Evolutionary conservation across 2,329 filamentous ascomycete species (phyloP).

Genomic region (Scedosporium apiospermum): DNA sequence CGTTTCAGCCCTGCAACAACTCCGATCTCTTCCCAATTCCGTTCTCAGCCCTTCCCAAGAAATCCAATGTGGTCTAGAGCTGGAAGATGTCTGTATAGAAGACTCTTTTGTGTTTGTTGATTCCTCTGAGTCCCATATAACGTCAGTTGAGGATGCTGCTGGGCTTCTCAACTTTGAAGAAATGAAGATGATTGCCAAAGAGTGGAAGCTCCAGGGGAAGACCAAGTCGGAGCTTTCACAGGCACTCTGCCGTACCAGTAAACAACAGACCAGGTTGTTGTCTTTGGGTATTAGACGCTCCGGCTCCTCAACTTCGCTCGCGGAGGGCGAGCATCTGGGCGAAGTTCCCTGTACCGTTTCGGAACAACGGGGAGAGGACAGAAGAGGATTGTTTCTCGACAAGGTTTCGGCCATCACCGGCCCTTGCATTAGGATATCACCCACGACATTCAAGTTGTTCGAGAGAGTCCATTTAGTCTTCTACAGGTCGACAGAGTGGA

Average conservation of each 20-base stretch:
- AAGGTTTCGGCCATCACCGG: constrained; percentile 74
- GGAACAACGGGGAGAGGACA: constrained; percentile 40
- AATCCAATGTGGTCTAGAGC: constrained; percentile 19
- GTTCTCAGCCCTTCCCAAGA: constrained; percentile 12
- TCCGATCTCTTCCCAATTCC: constrained; percentile 41
- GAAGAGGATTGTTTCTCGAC: constrained; percentile 59
- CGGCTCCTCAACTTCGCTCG: constrained; percentile 17
- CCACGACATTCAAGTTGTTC: constrained; percentile 67
- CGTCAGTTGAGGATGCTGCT: constrained; percentile 72
- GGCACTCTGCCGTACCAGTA: constrained; percentile 64
- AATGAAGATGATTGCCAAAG: constrained; percentile 73
- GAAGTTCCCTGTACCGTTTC: neutral
- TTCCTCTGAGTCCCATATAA: constrained; percentile 62
- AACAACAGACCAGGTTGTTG: constrained; percentile 65
- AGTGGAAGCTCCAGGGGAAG: constrained; percentile 77
- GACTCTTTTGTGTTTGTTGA: constrained; percentile 70
- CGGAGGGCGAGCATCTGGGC: constrained; percentile 17
- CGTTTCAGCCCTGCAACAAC: constrained; percentile 52
- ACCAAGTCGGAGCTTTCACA: constrained; percentile 74
- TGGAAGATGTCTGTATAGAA: constrained; percentile 37
- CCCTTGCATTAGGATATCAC: constrained; percentile 72
- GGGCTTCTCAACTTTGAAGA: constrained; percentile 79
- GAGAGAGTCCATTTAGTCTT: constrained; percentile 93
- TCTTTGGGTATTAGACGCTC: constrained; percentile 38
- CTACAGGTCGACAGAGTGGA: constrained; percentile 94